Evolutionary conservation across 2,329 filamentous ascomycete species (phyloP), one percentile per base, ranked within the genome.

Genomic region (Rosellinia necatrix): DNA sequence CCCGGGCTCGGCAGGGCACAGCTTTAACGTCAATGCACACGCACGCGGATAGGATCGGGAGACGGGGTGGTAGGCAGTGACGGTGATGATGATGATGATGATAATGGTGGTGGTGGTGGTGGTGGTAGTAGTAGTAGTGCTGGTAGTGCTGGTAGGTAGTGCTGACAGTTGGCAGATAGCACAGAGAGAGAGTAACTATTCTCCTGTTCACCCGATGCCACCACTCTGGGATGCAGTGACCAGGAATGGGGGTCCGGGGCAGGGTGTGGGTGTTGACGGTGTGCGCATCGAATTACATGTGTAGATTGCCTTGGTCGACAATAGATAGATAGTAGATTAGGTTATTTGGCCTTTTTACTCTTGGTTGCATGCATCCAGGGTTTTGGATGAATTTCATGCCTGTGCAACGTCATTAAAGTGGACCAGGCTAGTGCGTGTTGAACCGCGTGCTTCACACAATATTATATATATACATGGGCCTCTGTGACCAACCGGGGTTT

Each of bases 361-460:
- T 51, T 37, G n/a, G 19, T 48, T 25, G 17, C 17, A 24, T 48
- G 27, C 17, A 17, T 24, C 48, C 48, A 52, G 53, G 49, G 47
- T 42, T 60, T 56, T 44, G n/a, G 15, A 34, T 32, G 21, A 51
- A 52, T 50, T 55, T 24, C 37, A 51, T 50, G 46, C 38, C 9
- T 38, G 44, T 50, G 44, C 7, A 55, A 63, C 59, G 59, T 63
- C 59, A 62, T 63, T 62, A 56, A 55, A 62, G 59, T 59, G 61
- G 59, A 12, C 9, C 38, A n/a, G 59, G 10, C 9, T 35, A n/a
- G 21, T 22, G 48, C 59, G 56, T 51, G 46, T 60, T 19, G 37
- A 51, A 38, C n/a, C 50, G 49, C 49, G 54, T 49, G 35, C 22
- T 43, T 4, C 15, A 17, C 9, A 43, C 15, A 29, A 43, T 29